Percentiles rank a stretch among this genome's conserved stretches.
phyloP scores from a whole-genome alignment of 2,329 filamentous ascomycete genomes.

The Leptosphaerulina australis region DNA sequence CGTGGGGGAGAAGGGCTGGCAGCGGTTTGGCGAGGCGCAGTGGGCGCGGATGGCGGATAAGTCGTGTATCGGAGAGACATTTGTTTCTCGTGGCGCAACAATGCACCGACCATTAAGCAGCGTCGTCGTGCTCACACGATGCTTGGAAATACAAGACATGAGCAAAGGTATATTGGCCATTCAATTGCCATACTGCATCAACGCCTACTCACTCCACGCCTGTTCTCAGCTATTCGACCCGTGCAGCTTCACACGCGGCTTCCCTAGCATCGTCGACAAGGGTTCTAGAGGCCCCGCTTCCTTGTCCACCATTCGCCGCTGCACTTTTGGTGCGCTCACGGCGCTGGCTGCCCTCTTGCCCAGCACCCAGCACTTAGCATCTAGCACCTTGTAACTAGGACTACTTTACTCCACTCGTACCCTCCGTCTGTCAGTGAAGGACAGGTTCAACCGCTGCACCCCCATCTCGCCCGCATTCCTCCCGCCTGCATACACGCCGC shows the following conservation, averaged over 20 bases:
- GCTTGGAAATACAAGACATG: constrained; percentile 16
- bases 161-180: not conserved
- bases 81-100: not conserved
- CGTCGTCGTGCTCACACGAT: constrained; percentile 1
- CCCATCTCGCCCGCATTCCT: not conserved
- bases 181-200: not conserved
- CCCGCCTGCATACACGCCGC: constrained; percentile 9
- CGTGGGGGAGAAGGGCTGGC: constrained; percentile 27
- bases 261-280: constrained; percentile 6
- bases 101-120: too few relatives aligned
- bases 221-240: constrained; percentile 9
- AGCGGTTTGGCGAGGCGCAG: constrained; percentile 18
- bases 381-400: not conserved
- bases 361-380: not conserved
- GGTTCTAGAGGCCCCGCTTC: constrained; percentile 23
- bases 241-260: constrained; percentile 13
- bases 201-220: constrained; percentile 14
- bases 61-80: not conserved
- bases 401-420: constrained; percentile 12
- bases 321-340: constrained; percentile 21
- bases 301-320: constrained; percentile 33
- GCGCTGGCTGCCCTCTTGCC: constrained; percentile 24
- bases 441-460: constrained; percentile 9
- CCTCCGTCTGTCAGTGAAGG: constrained; percentile 1
- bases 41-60: constrained; percentile 12